Evolutionary conservation across 192 early-diverging fungal species (phyloP).

Genomic region (Geranomyces variabilis): DNA sequence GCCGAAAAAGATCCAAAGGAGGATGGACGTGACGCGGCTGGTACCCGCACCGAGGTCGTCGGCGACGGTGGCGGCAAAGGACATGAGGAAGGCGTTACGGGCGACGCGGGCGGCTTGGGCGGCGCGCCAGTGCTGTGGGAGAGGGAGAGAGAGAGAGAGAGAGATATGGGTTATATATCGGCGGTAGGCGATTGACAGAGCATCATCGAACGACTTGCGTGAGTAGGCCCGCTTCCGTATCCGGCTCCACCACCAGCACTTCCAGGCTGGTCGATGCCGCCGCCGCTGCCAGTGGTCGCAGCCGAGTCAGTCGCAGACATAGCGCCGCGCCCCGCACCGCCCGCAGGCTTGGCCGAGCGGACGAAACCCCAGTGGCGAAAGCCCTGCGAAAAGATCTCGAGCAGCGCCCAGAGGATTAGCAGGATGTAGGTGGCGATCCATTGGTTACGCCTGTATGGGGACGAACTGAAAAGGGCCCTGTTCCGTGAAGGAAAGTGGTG

Average conservation of each 20-base stretch:
- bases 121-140: constrained; percentile 28
- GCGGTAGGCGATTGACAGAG: neutral
- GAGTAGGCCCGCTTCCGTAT: neutral
- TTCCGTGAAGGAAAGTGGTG: no score
- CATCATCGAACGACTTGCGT: neutral
- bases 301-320: neutral
- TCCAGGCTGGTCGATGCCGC: no score
- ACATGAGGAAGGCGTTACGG: constrained; percentile 27
- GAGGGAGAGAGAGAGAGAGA: neutral
- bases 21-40: constrained; percentile 1
- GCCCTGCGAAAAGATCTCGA: neutral
- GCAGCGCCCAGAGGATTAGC: constrained; percentile 6
- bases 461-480: no score
- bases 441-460: neutral
- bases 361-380: neutral
- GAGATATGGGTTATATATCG: neutral
- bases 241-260: neutral
- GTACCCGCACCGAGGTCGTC: constrained; percentile 19
- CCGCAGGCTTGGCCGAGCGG: neutral
- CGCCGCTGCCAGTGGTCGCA: neutral
- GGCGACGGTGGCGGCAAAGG: constrained; percentile 21
- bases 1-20: constrained; percentile 31
- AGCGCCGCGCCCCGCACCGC: neutral
- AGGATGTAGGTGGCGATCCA: constrained; percentile 19
- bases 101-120: constrained; percentile 17